Conservation (phyloP, 2,329 filamentous ascomycete genomes). For the Aspergillus nomiae region DNA sequence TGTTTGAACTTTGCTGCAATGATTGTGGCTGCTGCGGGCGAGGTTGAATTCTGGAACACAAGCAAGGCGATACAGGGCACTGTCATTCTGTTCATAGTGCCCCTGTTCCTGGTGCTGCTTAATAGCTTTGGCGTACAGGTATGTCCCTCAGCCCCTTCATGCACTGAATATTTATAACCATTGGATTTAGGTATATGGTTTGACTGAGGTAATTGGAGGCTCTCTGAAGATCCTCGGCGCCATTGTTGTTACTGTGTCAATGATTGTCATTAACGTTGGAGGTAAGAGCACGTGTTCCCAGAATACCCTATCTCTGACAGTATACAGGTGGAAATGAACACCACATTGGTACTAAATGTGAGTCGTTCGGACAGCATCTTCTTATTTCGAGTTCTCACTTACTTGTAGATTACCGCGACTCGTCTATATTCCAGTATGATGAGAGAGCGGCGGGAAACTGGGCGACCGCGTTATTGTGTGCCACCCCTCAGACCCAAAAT, state of each 20-base stretch:
- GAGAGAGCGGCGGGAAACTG: slow-evolving; percentile 23
- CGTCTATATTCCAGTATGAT: slow-evolving; percentile 22
- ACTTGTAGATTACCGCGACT: slow-evolving; percentile 15
- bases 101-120: slow-evolving; percentile 21
- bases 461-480: slow-evolving; percentile 30
- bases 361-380: not conserved
- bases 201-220: slow-evolving; percentile 25
- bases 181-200: slow-evolving; percentile 21
- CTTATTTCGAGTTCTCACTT: not conserved
- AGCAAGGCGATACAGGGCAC: slow-evolving; percentile 23
- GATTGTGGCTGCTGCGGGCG: slow-evolving; percentile 28
- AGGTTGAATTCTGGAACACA: slow-evolving; percentile 30
- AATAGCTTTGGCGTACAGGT: slow-evolving; percentile 26
- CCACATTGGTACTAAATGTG: slow-evolving; percentile 19
- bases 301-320: not conserved
- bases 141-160: not conserved
- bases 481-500: not conserved
- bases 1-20: slow-evolving; percentile 31
- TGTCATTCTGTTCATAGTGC: slow-evolving; percentile 24
- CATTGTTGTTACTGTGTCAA: slow-evolving; percentile 16
- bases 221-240: slow-evolving; percentile 24
- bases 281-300: slow-evolving; percentile 12
- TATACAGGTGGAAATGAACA: slow-evolving; percentile 2
- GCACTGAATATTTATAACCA: not conserved
- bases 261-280: slow-evolving; percentile 26